A percentile compares a stretch with the other conserved stretches of the same genome.
Conservation (phyloP, 164 flowering plant genomes). For the Brasenia schreberi region DNA sequence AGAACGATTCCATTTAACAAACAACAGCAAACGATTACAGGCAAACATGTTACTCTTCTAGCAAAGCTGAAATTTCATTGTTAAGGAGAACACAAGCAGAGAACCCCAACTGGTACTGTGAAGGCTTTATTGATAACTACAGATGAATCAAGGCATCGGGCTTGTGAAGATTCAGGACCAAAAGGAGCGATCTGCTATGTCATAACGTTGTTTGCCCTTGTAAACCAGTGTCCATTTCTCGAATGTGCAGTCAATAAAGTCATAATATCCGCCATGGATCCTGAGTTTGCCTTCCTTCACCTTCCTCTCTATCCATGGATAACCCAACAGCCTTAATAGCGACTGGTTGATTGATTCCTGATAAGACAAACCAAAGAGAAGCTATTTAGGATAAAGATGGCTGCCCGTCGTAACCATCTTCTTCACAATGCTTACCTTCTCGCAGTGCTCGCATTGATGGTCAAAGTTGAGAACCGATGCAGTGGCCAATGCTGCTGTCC, state of each 20-base stretch:
- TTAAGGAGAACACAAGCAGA: not conserved
- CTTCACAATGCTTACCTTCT: constrained; percentile 43
- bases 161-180: constrained; percentile 36
- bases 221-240: constrained; percentile 93
- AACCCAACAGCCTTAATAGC: constrained; percentile 50
- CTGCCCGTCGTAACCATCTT: not conserved
- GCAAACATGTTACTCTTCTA: not conserved
- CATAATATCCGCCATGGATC: constrained; percentile 91
- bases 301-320: constrained; percentile 84
- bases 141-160: not conserved
- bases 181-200: constrained; percentile 31
- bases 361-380: constrained; percentile 1
- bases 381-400: not conserved
- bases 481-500: constrained; percentile 36
- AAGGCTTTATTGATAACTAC: not conserved
- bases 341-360: constrained; percentile 86
- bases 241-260: constrained; percentile 72
- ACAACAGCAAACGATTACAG: not conserved
- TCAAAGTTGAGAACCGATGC: constrained; percentile 63
- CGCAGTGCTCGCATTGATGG: constrained; percentile 85
- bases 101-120: not conserved
- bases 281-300: constrained; percentile 41
- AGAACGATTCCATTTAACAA: not conserved
- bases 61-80: not conserved
- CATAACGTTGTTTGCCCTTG: constrained; percentile 12